These are phyloP conservation scores for Adansonia rubrostipa DNA, from an alignment of 441 rosid species.

Conservation along the genomic window DNA sequence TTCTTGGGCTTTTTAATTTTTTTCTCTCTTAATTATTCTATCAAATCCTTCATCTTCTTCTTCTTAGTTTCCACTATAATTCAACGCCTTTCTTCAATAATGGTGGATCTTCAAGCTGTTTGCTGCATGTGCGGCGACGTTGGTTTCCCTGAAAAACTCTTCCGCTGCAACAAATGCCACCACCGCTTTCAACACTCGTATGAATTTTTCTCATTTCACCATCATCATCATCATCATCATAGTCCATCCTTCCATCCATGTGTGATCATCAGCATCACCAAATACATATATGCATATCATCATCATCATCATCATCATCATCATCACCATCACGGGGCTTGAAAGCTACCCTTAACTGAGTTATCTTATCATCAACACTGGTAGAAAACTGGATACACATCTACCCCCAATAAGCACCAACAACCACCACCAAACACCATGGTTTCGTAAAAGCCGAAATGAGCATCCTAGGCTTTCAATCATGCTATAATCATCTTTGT, in stretches of 20 bases:
- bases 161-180: constrained; percentile 86
- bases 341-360: constrained; percentile 31
- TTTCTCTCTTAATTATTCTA: background rate
- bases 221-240: background rate
- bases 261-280: constrained; percentile 10
- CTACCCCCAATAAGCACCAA: constrained; percentile 19
- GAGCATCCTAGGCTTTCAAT: constrained; percentile 13
- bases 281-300: background rate
- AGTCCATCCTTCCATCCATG: background rate
- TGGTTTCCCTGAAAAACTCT: constrained; percentile 93
- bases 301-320: constrained; percentile 21
- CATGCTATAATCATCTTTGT: background rate
- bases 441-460: constrained; percentile 20
- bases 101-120: constrained; percentile 79
- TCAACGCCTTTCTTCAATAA: constrained; percentile 30
- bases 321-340: background rate
- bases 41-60: background rate
- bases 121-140: constrained; percentile 99
- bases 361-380: constrained; percentile 4
- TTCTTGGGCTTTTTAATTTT: constrained; percentile 17
- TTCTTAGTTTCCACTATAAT: constrained; percentile 25
- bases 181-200: constrained; percentile 93
- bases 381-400: constrained; percentile 21
- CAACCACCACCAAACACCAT: constrained; percentile 21
- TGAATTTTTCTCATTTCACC: constrained; percentile 23